phyloP scores from a whole-genome alignment of 1,284 basidiomycete genomes.

The Papiliotrema flavescens region DNA sequence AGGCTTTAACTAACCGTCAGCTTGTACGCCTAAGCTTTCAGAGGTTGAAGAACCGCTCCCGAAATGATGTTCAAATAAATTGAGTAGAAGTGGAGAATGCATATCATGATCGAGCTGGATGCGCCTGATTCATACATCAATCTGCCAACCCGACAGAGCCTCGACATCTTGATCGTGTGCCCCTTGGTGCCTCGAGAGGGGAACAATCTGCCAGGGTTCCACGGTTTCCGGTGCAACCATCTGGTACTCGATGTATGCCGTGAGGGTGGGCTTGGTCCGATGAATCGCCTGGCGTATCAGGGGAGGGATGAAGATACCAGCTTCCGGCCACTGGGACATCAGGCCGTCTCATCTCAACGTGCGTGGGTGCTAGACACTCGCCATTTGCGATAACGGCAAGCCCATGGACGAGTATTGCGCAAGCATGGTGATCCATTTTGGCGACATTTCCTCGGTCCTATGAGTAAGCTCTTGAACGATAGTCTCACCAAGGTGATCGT shows the following conservation, averaged over 20 bases:
- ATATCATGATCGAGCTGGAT: not conserved
- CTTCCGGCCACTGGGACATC: slow-evolving; percentile 33
- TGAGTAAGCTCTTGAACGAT: not conserved
- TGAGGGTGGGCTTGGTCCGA: not conserved
- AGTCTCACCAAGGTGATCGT: not conserved
- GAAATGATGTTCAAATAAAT: not conserved
- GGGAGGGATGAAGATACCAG: slow-evolving; percentile 17
- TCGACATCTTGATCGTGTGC: not conserved
- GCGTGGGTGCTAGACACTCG: not conserved
- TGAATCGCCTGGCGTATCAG: slow-evolving; percentile 6
- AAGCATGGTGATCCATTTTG: slow-evolving; percentile 24
- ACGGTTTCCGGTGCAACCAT: not conserved
- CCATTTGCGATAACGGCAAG: slow-evolving; percentile 27
- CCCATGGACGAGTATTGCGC: too few relatives aligned
- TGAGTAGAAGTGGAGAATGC: not conserved
- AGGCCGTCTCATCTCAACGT: too few relatives aligned
- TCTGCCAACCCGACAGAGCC: not conserved
- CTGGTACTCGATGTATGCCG: not conserved
- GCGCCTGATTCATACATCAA: not conserved
- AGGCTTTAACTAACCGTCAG: slow-evolving; percentile 4
- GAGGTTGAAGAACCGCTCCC: not conserved
- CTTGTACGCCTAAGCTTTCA: slow-evolving; percentile 20
- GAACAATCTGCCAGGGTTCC: not conserved
- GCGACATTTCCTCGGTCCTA: slow-evolving; percentile 37
- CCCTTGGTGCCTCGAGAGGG: not conserved